Evolutionary conservation across 768 basidiomycete species (phyloP), one percentile per base, ranked within the genome.

Genomic region (Naematelia aurantialba): DNA sequence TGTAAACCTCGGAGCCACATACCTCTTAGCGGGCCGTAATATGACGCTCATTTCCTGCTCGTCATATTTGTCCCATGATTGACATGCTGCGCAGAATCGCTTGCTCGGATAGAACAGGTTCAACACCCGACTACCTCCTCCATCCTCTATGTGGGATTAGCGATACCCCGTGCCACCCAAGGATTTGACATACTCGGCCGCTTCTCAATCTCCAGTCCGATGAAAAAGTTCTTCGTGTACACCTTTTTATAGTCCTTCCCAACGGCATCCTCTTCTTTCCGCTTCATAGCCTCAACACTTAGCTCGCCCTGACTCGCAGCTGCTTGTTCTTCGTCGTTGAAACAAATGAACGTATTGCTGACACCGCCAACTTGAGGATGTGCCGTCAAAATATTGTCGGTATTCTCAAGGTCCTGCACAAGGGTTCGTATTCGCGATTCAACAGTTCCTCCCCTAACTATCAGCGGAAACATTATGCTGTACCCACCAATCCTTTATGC

Each of bases 101-200:
- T 87, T 88, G 3, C 91, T 96, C 3, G 96, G 96, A 79, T 92
- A 97, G 49, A 93, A 93, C 59, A 99, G 93, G 77, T 99, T 96
- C 65, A 99, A 81, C 73, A 84, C 87, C 63, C 93, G 83, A 53
- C 88, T 86, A 25, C 88, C 91, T 60, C 82, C 78, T 5, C 87
- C 80, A 19, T 87, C 88, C 61, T 86, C 91, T 92, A 81, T 57
- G 52, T 49, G 46, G 50, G 47, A 50, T 62, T 31, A 54, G 42
- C 45, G 51, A 30, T 31, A n/a, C 29, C 24, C 53, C 56, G 46
- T 12, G 13, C 31, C 39, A n/a, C 42, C 55, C 45, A 56, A 17
- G 13, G 14, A 24, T 19, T 2, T n/a, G 14, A 82, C 83, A 80
- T 79, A 96, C 93, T 83, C 79, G 85, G 88, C 80, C 87, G 93